Evolutionary conservation across 2,329 filamentous ascomycete genomes (phyloP).

Genomic region (Trichoderma endophyticum): DNA sequence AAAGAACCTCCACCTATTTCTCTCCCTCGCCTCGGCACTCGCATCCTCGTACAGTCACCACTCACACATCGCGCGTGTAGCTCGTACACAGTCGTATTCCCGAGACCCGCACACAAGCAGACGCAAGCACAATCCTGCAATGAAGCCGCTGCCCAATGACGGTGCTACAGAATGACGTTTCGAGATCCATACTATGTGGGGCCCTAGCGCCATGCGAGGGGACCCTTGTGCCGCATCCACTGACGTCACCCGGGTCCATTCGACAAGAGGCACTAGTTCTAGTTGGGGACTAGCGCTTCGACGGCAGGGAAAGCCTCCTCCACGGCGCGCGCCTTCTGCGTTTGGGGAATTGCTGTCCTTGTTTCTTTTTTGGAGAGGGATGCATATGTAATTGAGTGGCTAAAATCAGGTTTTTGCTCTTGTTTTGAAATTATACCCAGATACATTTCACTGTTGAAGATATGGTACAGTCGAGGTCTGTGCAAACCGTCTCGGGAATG

Average conservation of each 20-base stretch:
- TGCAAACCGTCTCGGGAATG: not conserved
- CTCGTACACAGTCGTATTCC: not conserved
- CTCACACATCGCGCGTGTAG: not conserved
- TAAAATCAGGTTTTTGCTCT: not conserved
- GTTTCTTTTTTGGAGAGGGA: not conserved
- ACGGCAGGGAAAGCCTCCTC: constrained; percentile 1
- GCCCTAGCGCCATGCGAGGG: not conserved
- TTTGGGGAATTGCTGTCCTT: not conserved
- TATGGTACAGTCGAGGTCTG: not conserved
- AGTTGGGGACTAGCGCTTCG: not conserved
- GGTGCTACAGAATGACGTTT: constrained; percentile 15
- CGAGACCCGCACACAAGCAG: not conserved
- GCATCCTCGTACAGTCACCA: not conserved
- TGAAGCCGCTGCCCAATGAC: not conserved
- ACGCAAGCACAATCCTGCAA: constrained; percentile 8
- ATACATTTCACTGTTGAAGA: not conserved
- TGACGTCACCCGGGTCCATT: constrained; percentile 12
- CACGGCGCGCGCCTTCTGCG: not conserved
- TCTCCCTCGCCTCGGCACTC: not conserved
- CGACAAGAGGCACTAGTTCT: not conserved
- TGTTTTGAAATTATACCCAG: not conserved
- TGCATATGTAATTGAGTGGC: not conserved
- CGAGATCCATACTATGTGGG: constrained; percentile 7
- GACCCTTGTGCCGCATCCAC: constrained; percentile 18
- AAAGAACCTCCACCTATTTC: not conserved